These are phyloP conservation scores for Urtica urens DNA, from an alignment of 306 rosid genomes.

Conservation along the genomic window DNA sequence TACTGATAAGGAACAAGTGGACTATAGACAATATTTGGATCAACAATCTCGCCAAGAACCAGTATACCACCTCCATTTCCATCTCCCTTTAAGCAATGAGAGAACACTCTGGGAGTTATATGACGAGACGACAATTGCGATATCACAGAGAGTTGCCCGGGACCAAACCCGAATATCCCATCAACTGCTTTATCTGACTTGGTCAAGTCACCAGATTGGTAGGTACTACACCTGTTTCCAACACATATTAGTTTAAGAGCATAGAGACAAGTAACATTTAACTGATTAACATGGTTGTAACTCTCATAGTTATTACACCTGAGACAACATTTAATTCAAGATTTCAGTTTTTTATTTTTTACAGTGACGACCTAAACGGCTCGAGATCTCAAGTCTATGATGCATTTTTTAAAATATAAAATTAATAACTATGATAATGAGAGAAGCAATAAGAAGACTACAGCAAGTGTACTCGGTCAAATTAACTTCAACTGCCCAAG, in stretches of 20 bases:
- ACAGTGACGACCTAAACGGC: too few species aligned
- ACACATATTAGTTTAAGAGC: constrained; percentile 24
- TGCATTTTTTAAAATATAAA: too few species aligned
- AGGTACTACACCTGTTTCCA: constrained; percentile 75
- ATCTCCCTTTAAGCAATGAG: constrained; percentile 89
- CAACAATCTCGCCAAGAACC: constrained; percentile 97
- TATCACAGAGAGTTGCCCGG: constrained; percentile 66
- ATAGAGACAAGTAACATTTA: constrained; percentile 17
- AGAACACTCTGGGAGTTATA: constrained; percentile 77
- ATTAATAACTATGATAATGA: too few species aligned
- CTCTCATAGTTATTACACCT: too few species aligned
- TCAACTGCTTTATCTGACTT: constrained; percentile 84
- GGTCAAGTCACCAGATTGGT: constrained; percentile 70
- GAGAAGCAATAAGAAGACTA: too few species aligned
- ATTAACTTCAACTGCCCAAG: constrained; percentile 1
- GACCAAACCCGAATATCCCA: constrained; percentile 96
- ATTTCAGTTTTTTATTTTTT: too few species aligned
- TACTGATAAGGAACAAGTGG: constrained; percentile 97
- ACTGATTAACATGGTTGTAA: too few species aligned
- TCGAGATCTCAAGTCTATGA: too few species aligned
- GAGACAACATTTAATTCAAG: too few species aligned
- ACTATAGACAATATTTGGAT: constrained; percentile 81
- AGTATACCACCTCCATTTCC: constrained; percentile 86
- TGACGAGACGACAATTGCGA: constrained; percentile 81
- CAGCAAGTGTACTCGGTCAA: too few species aligned